Evolutionary conservation across 2,329 filamentous ascomycete species (phyloP).

Genomic region (Aureobasidium sp.): DNA sequence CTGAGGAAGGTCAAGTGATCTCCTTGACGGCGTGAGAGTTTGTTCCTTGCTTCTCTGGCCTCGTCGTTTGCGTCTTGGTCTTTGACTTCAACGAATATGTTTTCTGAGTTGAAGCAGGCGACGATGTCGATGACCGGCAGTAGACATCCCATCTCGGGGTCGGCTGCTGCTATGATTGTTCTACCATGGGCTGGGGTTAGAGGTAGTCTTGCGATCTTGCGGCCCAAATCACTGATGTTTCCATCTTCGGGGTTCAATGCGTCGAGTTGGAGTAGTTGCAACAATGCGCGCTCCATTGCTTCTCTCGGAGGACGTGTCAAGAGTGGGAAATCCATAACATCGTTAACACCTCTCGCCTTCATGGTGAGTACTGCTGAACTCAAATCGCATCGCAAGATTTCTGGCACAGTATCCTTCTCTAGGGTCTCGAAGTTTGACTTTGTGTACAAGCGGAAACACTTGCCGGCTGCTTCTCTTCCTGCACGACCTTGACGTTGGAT

Average conservation of each 20-base stretch:
- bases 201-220: slow-evolving; percentile 73
- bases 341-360: slow-evolving; percentile 80
- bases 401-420: slow-evolving; percentile 68
- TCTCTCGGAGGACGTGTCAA: slow-evolving; percentile 73
- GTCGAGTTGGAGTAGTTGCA: slow-evolving; percentile 70
- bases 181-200: slow-evolving; percentile 73
- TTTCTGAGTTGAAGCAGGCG: slow-evolving; percentile 56
- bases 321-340: slow-evolving; percentile 75
- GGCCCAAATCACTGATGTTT: slow-evolving; percentile 63
- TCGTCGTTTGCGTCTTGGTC: slow-evolving; percentile 54
- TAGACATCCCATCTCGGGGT: slow-evolving; percentile 62
- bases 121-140: slow-evolving; percentile 80
- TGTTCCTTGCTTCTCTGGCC: slow-evolving; percentile 46
- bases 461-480: slow-evolving; percentile 82
- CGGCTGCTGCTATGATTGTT: slow-evolving; percentile 71
- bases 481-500: slow-evolving; percentile 88
- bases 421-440: slow-evolving; percentile 63
- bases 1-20: slow-evolving; percentile 56
- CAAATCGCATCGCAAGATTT: slow-evolving; percentile 86
- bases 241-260: slow-evolving; percentile 61
- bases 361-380: slow-evolving; percentile 81
- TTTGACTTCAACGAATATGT: slow-evolving; percentile 51
- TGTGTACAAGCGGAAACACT: slow-evolving; percentile 85
- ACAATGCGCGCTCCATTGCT: slow-evolving; percentile 69
- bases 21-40: slow-evolving; percentile 51